Conservation (phyloP, 352 stramenopile genomes). For the Globisporangium cylindrosporum region DNA sequence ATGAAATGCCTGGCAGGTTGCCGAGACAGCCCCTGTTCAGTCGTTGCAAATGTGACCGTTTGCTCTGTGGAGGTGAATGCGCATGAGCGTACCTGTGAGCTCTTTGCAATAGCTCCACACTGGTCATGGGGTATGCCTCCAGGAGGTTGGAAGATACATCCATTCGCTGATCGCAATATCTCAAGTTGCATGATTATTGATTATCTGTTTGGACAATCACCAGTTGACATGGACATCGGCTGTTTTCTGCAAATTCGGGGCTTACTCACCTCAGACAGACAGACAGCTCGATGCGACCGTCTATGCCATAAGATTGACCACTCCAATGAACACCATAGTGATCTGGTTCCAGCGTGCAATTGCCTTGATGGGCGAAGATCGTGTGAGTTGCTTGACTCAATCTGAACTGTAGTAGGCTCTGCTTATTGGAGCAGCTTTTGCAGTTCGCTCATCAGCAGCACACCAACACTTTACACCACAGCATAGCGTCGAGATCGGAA, state of each 20-base stretch:
- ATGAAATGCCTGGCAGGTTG: neutral
- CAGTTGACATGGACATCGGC: neutral
- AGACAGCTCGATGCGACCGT: neutral
- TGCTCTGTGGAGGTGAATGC: neutral
- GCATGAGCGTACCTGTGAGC: no score
- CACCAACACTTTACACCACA: neutral
- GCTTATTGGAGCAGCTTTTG: neutral
- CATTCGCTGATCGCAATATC: neutral
- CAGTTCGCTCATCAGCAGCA: neutral
- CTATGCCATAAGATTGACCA: neutral
- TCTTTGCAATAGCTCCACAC: neutral
- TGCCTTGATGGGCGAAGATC: no score
- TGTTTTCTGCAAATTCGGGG: neutral
- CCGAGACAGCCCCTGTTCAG: neutral
- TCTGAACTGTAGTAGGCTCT: neutral
- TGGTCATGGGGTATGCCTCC: neutral
- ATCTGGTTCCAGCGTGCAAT: neutral
- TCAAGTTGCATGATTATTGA: neutral
- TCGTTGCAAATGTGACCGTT: no score
- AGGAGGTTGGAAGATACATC: neutral
- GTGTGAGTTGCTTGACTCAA: no score
- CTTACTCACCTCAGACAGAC: neutral
- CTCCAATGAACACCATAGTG: neutral
- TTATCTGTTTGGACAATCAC: conserved; percentile 2
- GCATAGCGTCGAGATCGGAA: neutral